Base-by-base conservation (phyloP, 768 basidiomycete species). In the Mycena chlorophos region DNA sequence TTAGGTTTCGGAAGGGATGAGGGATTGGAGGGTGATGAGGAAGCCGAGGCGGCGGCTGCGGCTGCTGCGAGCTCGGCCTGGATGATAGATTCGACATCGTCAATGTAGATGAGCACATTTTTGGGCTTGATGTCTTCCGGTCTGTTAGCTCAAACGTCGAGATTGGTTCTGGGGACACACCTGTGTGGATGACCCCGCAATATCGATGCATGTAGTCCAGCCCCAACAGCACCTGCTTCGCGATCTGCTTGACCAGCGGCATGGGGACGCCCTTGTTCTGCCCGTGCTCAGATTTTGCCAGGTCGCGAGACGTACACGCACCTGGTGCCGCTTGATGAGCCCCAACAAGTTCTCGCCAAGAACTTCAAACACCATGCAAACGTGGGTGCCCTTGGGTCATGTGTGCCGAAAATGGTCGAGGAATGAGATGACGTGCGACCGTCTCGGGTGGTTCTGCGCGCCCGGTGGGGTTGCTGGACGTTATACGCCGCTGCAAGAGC, bases 321-420 rank as follows among this genome's bases (percentile, higher is more conserved):
- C 60, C 60, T 54, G 95, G 75, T 98, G 93, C 10, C 96, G 85
- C 73, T 96, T 97, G 82, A 98, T 97, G 64, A 99, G 82, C 3
- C 89, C 94, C 2, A 98, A 83, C 2, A 99, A 78, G 69, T 96
- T 98, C 74, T 99, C 96, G 57, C 96, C 97, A 6, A 98, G 83
- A 23, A 98, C 97, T 71, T 99, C 97, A 66, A 98, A 98, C 14
- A 97, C 94, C 96, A 99, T 98, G 80, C 97, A 98, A 63, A 99
- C 91, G 72, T 99, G 97, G 14, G 84, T 88, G 31, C 97, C 97
- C 69, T 99, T 97, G 12, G 94, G 94, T 1, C 97, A 97, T 58
- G 89, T 90, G 74, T 98, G 97, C 26, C 87, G 83, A 72, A 99
- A 99, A 70, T 98, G 94, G 75, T 99, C 96, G 46, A 98, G 88